Evolutionary conservation across 1,139 yeast species (phyloP), one percentile per base, ranked within the genome.

Genomic region (Kodamaea sp.): DNA sequence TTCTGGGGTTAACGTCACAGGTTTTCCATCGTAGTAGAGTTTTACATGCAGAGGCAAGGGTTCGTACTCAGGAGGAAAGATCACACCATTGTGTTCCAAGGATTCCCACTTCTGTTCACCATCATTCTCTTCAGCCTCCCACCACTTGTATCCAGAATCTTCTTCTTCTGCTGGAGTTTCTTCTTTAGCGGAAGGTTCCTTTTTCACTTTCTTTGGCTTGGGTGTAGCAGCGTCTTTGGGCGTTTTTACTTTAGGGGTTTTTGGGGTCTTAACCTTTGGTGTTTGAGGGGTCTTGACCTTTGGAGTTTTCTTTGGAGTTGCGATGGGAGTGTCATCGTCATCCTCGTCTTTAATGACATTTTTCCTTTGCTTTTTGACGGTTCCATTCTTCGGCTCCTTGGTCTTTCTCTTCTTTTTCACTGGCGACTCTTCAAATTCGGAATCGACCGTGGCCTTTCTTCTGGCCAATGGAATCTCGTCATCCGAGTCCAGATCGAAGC

Each of bases 21-120:
- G 84, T 44, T 76, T 72, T 1, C 87, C 88, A 46, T 84, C 83
- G 53, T 90, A 90, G 42, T 77, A 72, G 38, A 92, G 55, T 53
- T 84, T 86, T 29, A 89, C 85, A 48, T 78, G 75, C n/a, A 78
- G 66, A 0, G 97, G 97, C 26, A 92, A 63, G 8, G 94, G 90
- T 53, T 83, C 89, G 59, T 92, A 90, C 7, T 79, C 83, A 1
- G 97, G 97, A 3, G 98, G 97, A 51, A 92, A 90, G 31, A 90
- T 63, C 8, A 92, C 97, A 48, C 97, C 98, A 49, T 77, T 81
- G 57, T 92, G 97, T 43, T 79, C 88, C 35, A 92, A 66, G 2
- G 90, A 74, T 26, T 78, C 82, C 98, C 97, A 92, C 56, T 88
- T 87, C 38, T 82, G 71, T 30, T 83, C 78, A 12, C 83, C 92